phyloP scores from a whole-genome alignment of 768 basidiomycete genomes.

The Lactarius trivialis region DNA sequence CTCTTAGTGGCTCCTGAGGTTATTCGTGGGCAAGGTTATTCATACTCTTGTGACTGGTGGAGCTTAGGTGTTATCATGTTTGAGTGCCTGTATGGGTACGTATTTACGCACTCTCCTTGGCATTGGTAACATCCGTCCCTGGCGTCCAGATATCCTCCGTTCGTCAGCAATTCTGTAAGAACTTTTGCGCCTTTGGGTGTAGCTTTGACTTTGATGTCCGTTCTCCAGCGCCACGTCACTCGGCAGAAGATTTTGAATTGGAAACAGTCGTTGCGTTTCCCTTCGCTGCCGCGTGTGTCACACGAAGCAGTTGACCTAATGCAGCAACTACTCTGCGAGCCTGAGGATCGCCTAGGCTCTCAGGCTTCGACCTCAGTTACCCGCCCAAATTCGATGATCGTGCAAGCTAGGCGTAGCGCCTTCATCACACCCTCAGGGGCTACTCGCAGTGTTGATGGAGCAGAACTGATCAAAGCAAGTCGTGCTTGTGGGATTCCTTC shows the following conservation, averaged over 20 bases:
- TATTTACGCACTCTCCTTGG: slow-evolving; percentile 22
- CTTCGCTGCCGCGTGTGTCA: slow-evolving; percentile 74
- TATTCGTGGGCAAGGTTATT: slow-evolving; percentile 86
- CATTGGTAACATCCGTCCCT: slow-evolving; percentile 1
- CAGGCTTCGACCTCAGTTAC: slow-evolving; percentile 59
- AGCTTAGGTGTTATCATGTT: slow-evolving; percentile 95
- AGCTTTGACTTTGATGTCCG: slow-evolving; percentile 21
- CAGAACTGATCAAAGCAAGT: slow-evolving; percentile 77
- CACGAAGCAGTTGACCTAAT: slow-evolving; percentile 84
- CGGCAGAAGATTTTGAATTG: slow-evolving; percentile 97
- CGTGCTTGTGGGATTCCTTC: slow-evolving; percentile 9
- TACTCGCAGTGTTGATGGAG: slow-evolving; percentile 67
- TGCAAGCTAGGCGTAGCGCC: slow-evolving; percentile 67
- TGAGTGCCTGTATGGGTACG: slow-evolving; percentile 87
- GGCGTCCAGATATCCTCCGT: slow-evolving; percentile 75
- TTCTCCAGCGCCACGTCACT: slow-evolving; percentile 75
- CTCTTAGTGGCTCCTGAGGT: slow-evolving; percentile 81
- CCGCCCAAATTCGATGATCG: slow-evolving; percentile 71
- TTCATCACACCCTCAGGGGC: slow-evolving; percentile 49
- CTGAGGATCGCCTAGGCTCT: slow-evolving; percentile 88
- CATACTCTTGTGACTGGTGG: slow-evolving; percentile 98
- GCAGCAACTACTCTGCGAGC: slow-evolving; percentile 86
- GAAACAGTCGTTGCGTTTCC: slow-evolving; percentile 85
- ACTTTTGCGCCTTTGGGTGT: not conserved
- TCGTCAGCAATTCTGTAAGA: slow-evolving; percentile 84